These are phyloP conservation scores for Paramecium sexaurelia DNA, from an alignment of 73 alveolate species.

Conservation along the genomic window DNA sequence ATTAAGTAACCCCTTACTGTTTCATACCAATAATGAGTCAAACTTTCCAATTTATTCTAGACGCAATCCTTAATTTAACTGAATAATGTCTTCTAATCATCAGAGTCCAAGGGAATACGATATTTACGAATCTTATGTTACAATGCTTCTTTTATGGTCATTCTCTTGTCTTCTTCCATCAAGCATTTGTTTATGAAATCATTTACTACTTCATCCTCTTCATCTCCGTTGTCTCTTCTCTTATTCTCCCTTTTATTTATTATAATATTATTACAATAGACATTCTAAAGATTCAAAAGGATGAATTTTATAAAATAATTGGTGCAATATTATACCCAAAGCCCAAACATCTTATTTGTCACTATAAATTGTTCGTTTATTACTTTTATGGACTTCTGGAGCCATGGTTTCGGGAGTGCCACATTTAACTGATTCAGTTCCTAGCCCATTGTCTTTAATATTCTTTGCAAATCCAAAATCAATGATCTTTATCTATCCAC, in stretches of 20 bases:
- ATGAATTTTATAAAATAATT: conserved; percentile 9
- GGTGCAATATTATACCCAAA: background rate
- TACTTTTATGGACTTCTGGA: background rate
- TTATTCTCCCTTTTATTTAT: background rate
- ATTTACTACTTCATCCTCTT: background rate
- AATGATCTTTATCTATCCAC: background rate
- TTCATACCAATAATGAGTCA: conserved; percentile 16
- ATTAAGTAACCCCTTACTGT: conserved; percentile 29
- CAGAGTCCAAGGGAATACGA: background rate
- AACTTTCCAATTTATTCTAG: background rate
- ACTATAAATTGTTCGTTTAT: background rate
- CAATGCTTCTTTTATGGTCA: background rate
- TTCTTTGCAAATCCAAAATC: conserved; percentile 32
- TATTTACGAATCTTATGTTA: background rate
- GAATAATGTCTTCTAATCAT: background rate
- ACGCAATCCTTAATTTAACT: background rate
- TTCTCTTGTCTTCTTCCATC: background rate
- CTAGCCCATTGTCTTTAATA: background rate
- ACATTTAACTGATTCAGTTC: conserved; percentile 9
- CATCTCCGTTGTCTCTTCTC: background rate
- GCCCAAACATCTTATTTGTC: conserved; percentile 30
- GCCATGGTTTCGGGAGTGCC: conserved; percentile 26
- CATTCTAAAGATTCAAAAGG: background rate
- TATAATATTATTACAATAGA: background rate
- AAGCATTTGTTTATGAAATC: background rate